These are phyloP conservation scores for Aegilops longissima DNA, from an alignment of 176 grass and related monocot species.

Conservation along the genomic window DNA sequence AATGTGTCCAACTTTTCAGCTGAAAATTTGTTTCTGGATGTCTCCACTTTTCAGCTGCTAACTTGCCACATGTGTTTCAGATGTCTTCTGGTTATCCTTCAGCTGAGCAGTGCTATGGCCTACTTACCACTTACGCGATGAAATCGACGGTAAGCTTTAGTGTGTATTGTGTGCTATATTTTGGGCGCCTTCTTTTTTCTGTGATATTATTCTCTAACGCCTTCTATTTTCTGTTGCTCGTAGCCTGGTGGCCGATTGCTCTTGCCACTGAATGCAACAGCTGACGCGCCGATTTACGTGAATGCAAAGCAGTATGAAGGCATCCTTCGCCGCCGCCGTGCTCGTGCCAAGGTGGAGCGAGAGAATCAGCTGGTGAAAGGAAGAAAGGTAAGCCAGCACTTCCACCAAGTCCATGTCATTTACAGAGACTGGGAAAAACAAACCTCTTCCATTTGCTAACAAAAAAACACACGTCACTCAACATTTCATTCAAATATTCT, in stretches of 20 bases:
- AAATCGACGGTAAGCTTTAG: conserved; percentile 60
- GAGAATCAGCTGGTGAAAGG: conserved; percentile 52
- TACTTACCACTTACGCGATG: conserved; percentile 51
- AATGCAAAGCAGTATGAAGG: conserved; percentile 93
- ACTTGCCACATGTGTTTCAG: conserved; percentile 31
- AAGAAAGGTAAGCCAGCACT: conserved; percentile 62
- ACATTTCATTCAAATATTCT: background rate
- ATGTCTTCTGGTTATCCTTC: conserved; percentile 55
- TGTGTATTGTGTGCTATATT: background rate
- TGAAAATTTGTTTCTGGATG: background rate
- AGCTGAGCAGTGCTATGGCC: conserved; percentile 72
- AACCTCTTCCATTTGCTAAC: background rate
- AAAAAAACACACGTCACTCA: background rate
- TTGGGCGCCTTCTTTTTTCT: background rate
- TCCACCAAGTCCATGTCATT: background rate
- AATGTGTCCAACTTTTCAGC: background rate
- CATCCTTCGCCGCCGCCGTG: conserved; percentile 80
- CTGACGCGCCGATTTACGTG: conserved; percentile 79
- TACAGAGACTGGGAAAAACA: background rate
- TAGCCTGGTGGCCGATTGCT: conserved; percentile 69
- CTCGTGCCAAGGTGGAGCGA: conserved; percentile 79
- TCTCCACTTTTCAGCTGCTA: background rate
- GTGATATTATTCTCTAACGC: background rate
- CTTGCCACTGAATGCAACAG: conserved; percentile 62
- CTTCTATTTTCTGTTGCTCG: background rate